These are phyloP conservation scores for Coprinellus micaceus DNA, from an alignment of 768 basidiomycete species.

Conservation along the genomic window DNA sequence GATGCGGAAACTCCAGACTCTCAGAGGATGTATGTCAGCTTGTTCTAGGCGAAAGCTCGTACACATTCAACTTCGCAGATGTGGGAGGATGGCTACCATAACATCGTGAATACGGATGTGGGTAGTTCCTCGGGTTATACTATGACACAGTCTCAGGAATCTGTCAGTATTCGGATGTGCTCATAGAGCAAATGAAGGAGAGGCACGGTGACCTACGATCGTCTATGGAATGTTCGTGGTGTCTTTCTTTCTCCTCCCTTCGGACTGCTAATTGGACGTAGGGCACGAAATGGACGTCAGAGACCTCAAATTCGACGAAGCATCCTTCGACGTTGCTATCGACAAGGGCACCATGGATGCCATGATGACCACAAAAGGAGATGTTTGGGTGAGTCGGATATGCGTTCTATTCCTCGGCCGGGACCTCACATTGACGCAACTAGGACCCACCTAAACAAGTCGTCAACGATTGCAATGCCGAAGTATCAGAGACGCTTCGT, in stretches of 20 bases:
- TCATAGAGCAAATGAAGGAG: slow-evolving; percentile 70
- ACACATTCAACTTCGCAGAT: slow-evolving; percentile 42
- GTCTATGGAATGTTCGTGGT: slow-evolving; percentile 64
- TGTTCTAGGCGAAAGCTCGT: background rate
- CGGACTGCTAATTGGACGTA: slow-evolving; percentile 22
- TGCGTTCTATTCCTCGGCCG: too few relatives aligned
- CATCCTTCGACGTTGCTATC: slow-evolving; percentile 73
- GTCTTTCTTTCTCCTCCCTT: background rate
- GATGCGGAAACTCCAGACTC: slow-evolving; percentile 79
- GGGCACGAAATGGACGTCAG: slow-evolving; percentile 88
- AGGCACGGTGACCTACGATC: slow-evolving; percentile 49
- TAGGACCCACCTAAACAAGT: slow-evolving; percentile 75
- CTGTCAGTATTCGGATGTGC: slow-evolving; percentile 64
- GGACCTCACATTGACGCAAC: background rate
- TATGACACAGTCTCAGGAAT: background rate
- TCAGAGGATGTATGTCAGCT: slow-evolving; percentile 61
- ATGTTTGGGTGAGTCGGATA: slow-evolving; percentile 63
- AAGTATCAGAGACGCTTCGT: slow-evolving; percentile 75
- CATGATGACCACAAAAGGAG: slow-evolving; percentile 80
- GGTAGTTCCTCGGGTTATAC: slow-evolving; percentile 15
- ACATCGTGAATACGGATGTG: slow-evolving; percentile 79
- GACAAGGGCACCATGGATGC: slow-evolving; percentile 94
- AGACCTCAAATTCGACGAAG: slow-evolving; percentile 53
- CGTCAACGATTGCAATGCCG: slow-evolving; percentile 65
- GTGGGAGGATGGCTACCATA: slow-evolving; percentile 83